A percentile compares a stretch with the other conserved stretches of the same genome.
phyloP scores from a whole-genome alignment of 2,329 filamentous ascomycete genomes.

The Fusarium sp. region DNA sequence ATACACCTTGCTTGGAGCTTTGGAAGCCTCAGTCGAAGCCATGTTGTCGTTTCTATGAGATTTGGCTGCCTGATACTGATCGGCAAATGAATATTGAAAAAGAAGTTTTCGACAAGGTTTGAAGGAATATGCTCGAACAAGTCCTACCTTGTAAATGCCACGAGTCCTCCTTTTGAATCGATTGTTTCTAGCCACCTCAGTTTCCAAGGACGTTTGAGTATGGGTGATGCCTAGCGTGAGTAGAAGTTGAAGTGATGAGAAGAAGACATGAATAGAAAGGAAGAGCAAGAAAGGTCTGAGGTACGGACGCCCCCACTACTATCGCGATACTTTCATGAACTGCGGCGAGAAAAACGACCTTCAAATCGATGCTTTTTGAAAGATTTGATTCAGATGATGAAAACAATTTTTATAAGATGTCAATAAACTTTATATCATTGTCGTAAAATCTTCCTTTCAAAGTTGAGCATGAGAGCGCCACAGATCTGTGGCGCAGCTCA shows the following conservation, averaged over 20 bases:
- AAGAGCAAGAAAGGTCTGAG: conserved; percentile 5
- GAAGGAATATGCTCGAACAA: neutral
- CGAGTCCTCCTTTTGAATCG: neutral
- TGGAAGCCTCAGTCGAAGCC: conserved; percentile 27
- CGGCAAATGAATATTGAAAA: conserved; percentile 13
- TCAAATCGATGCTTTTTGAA: too few relatives aligned
- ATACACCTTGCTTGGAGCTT: conserved; percentile 24
- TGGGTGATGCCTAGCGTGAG: neutral
- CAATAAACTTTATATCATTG: neutral
- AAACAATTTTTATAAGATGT: too few relatives aligned
- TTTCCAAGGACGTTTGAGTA: neutral
- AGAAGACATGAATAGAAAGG: neutral
- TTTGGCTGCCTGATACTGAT: conserved; percentile 20
- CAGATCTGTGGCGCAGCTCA: conserved; percentile 26
- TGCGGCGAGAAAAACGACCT: neutral
- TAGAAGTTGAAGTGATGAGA: neutral
- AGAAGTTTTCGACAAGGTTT: neutral
- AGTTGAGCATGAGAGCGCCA: conserved; percentile 4
- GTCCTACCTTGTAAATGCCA: neutral
- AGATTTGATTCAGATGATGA: neutral
- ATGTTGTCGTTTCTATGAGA: conserved; percentile 21
- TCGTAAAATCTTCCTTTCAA: neutral
- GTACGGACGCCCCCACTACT: conserved; percentile 11
- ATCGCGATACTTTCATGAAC: neutral
- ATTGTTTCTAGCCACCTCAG: neutral